Evolutionary conservation across 805 yeast genomes (phyloP), one percentile per base, ranked within the genome.

Genomic region (Saccharomycodes ludwigii): DNA sequence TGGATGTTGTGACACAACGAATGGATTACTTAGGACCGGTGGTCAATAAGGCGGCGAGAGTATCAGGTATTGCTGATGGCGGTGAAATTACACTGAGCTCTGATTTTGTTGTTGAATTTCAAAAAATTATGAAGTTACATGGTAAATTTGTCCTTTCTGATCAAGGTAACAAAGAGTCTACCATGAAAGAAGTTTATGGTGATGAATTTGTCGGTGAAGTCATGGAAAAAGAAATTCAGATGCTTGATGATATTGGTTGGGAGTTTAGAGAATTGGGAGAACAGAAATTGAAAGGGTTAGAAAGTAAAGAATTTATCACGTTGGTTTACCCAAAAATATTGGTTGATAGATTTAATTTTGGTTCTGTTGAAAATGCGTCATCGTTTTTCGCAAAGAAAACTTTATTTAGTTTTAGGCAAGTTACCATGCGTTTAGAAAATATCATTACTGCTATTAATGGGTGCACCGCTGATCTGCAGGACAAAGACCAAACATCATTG

Each of bases 11-110:
- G 33, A 91, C 98, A 0, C 73, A 85, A 43, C 74, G 99, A 61
- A 91, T 91, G 98, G 99, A 91, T 58, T 91, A 91, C 56, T 80
- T 91, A 46, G 99, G 99, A 0, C 98, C 99, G 1, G 86, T 91
- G 85, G 99, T 91, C 20, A 91, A 91, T 48, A 68, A 95, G 31
- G 83, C 99, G 1, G 77, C 97, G 1, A 68, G 99, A 46, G 88
- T 91, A 17, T 77, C 86, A 49, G 81, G 94, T 6, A 80, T 83
- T 31, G 99, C 98, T 0, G 95, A 84, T 54, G 99, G 99, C 37
- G 99, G 99, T n/a, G 95, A 88, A 54, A 82, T 88, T 18, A 75
- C 94, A 0, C 67, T 86, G 35, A 79, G 94, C 46, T 66, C 75
- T 6, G 96, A 88, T 53, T 82, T 84, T 47, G 61, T 80, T 42